Evolutionary conservation across 768 basidiomycete species (phyloP).

Genomic region (Naganishia kalamii): DNA sequence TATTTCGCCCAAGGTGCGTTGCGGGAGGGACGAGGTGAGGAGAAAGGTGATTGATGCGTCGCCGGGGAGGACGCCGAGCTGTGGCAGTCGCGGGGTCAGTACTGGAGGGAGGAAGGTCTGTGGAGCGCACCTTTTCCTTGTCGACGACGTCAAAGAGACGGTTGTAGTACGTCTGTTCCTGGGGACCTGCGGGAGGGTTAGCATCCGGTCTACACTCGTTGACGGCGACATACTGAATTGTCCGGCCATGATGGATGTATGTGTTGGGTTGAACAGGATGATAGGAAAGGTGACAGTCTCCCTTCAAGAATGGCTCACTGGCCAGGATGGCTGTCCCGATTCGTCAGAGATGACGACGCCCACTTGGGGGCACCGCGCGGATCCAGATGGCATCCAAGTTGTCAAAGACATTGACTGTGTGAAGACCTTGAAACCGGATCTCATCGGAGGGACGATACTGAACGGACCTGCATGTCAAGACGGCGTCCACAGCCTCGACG

Average conservation of each 20-base stretch:
- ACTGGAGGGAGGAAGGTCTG: neutral
- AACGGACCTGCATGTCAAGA: too few relatives aligned
- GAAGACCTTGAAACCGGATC: too few relatives aligned
- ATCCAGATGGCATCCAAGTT: too few relatives aligned
- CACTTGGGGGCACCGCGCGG: too few relatives aligned
- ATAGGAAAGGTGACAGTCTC: neutral
- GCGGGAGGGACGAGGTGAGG: conserved; percentile 70
- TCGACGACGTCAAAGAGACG: conserved; percentile 41
- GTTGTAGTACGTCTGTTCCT: conserved; percentile 44
- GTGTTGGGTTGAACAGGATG: neutral
- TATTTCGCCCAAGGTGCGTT: conserved; percentile 76
- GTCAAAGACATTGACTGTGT: too few relatives aligned
- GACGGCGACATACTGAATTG: neutral
- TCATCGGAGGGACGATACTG: too few relatives aligned
- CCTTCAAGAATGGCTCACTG: neutral
- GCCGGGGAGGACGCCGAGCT: conserved; percentile 53
- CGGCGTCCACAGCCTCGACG: too few relatives aligned
- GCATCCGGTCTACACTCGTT: neutral
- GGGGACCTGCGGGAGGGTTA: conserved; percentile 28
- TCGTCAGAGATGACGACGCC: neutral
- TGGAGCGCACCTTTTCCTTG: conserved; percentile 36
- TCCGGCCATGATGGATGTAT: neutral
- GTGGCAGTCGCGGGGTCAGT: neutral
- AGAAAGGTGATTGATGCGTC: conserved; percentile 85
- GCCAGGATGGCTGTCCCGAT: neutral